Percentiles rank a stretch among this genome's conserved stretches.
Evolutionary conservation across 2,329 filamentous ascomycete genomes (phyloP).

Genomic region (Pyricularia pennisetigena): DNA sequence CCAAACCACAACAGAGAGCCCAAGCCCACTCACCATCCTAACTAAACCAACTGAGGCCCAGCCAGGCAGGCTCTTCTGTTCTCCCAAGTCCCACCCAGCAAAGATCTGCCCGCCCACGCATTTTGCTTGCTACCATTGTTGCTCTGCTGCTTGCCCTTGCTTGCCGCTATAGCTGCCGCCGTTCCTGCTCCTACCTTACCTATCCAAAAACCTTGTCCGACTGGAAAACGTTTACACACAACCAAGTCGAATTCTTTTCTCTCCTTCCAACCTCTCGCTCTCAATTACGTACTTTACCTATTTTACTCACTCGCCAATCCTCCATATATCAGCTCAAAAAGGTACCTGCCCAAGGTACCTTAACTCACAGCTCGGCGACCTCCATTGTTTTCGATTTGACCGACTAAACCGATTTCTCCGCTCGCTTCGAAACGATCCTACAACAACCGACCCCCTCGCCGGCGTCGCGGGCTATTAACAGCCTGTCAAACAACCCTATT

Average conservation of each 20-base stretch:
- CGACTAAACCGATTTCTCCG: background rate
- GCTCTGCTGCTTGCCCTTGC: background rate
- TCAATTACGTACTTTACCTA: background rate
- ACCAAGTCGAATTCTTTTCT: background rate
- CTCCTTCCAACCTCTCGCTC: background rate
- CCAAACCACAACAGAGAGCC: background rate
- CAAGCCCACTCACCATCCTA: background rate
- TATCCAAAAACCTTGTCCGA: background rate
- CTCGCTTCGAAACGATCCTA: background rate
- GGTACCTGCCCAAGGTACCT: background rate
- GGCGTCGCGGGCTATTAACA: background rate
- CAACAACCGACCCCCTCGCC: background rate
- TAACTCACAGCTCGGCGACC: background rate
- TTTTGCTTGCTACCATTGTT: background rate
- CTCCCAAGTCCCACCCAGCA: background rate
- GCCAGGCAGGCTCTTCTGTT: background rate
- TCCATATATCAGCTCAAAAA: background rate
- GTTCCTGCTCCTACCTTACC: background rate
- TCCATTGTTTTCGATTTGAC: background rate
- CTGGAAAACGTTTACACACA: background rate
- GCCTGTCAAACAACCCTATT: background rate
- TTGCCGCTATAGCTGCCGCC: background rate
- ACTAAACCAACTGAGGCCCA: background rate
- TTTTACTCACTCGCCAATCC: background rate
- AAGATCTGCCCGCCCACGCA: background rate